A percentile compares a stretch with the other conserved stretches of the same genome.
Conservation (phyloP, 352 stramenopile genomes). For the Globisporangium ultimum region DNA sequence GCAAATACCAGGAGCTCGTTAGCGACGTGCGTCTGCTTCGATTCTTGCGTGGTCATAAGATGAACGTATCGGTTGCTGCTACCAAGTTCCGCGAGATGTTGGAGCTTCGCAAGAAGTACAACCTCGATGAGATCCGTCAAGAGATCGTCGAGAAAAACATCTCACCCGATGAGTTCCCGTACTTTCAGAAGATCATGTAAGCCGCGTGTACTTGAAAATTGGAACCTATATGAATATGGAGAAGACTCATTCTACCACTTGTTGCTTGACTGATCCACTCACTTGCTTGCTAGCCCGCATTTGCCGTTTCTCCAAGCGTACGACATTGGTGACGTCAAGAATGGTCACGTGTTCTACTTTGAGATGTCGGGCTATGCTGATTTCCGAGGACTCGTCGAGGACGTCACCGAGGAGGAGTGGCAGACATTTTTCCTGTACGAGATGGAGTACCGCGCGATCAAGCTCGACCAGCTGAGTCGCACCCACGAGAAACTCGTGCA, state of each 20-base stretch:
- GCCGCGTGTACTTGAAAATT: neutral
- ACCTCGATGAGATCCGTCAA: conserved; percentile 56
- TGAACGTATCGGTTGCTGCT: conserved; percentile 60
- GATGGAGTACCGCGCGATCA: conserved; percentile 68
- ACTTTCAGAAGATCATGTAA: conserved; percentile 68
- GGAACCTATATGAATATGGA: neutral
- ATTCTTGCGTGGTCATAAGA: conserved; percentile 71
- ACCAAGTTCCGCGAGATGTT: conserved; percentile 71
- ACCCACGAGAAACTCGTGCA: conserved; percentile 53
- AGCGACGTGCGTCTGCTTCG: conserved; percentile 63
- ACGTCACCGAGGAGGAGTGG: conserved; percentile 70
- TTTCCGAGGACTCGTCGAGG: conserved; percentile 46
- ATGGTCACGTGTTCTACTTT: conserved; percentile 58
- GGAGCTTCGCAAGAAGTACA: conserved; percentile 45
- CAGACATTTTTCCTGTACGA: conserved; percentile 65
- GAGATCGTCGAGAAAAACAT: conserved; percentile 51
- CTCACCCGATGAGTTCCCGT: conserved; percentile 48
- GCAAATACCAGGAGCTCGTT: conserved; percentile 47
- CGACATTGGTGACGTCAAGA: conserved; percentile 38
- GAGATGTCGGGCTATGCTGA: conserved; percentile 71
- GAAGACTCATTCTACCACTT: neutral
- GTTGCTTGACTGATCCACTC: neutral
- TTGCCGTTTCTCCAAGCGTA: conserved; percentile 61
- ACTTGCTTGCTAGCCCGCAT: conserved; percentile 23
- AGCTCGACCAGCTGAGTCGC: conserved; percentile 62